A percentile compares a stretch with the other conserved stretches of the same genome.
Evolutionary conservation across 1,139 yeast genomes (phyloP).

Genomic region (Groenewaldozyma sp.): DNA sequence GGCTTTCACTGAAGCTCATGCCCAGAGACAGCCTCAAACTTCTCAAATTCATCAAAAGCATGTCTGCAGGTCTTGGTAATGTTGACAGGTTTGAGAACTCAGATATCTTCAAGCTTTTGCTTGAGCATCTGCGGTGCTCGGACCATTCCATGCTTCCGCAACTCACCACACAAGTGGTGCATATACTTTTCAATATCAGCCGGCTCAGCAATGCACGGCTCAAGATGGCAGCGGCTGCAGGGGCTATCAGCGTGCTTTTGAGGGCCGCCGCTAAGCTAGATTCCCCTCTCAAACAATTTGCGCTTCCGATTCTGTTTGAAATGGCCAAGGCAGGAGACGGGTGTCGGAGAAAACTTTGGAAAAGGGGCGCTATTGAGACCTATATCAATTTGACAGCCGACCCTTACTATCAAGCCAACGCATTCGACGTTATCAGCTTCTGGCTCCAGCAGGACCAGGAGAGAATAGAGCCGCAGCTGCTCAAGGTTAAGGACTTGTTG

Average conservation of each 20-base stretch:
- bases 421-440: constrained; percentile 46
- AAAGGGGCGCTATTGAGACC: not conserved
- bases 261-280: constrained; percentile 39
- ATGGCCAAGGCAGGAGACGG: constrained; percentile 38
- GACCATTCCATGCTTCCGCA: too few relatives aligned
- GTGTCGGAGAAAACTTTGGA: constrained; percentile 25
- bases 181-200: constrained; percentile 41
- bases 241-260: constrained; percentile 45
- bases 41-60: constrained; percentile 26
- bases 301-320: constrained; percentile 56
- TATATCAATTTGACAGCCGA: constrained; percentile 35
- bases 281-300: constrained; percentile 50
- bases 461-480: constrained; percentile 11
- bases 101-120: too few relatives aligned
- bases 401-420: constrained; percentile 64
- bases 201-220: constrained; percentile 48
- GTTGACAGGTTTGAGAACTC: constrained; percentile 22
- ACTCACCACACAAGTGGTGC: too few relatives aligned
- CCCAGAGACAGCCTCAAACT: constrained; percentile 6
- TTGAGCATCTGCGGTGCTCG: too few relatives aligned
- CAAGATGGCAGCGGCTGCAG: constrained; percentile 44
- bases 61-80: constrained; percentile 18
- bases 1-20: not conserved
- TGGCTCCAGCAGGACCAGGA: constrained; percentile 30
- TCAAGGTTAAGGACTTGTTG: not conserved